Conservation (phyloP, 106 monocot species). For the Cymbidium sinense region DNA sequence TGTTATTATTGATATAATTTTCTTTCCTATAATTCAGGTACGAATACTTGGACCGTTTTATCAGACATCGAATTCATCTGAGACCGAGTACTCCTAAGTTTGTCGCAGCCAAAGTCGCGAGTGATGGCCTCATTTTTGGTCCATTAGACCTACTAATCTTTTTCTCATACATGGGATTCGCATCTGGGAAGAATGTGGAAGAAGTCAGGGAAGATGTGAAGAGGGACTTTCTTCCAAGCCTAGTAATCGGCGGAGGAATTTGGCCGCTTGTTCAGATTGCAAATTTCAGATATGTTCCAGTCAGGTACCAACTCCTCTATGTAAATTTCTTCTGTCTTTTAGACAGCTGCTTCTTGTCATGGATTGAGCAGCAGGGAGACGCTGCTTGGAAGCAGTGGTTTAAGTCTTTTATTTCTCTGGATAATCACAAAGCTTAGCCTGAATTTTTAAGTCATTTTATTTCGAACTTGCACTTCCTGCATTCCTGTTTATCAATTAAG, state of each 20-base stretch:
- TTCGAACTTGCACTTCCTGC: neutral
- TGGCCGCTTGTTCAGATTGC: constrained; percentile 87
- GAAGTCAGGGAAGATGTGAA: constrained; percentile 93
- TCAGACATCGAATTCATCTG: constrained; percentile 37
- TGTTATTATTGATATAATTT: no score
- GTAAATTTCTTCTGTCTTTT: constrained; percentile 92
- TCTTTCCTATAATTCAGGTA: constrained; percentile 43
- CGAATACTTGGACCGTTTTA: constrained; percentile 71
- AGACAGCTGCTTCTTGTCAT: constrained; percentile 91
- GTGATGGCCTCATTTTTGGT: constrained; percentile 77
- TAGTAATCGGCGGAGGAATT: constrained; percentile 49
- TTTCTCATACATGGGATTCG: constrained; percentile 90
- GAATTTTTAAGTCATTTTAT: constrained; percentile 9
- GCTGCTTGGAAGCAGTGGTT: constrained; percentile 98
- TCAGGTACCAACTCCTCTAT: constrained; percentile 89
- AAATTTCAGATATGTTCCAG: constrained; percentile 90
- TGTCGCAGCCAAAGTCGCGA: constrained; percentile 76
- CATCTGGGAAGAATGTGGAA: constrained; percentile 53
- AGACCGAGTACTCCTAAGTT: constrained; percentile 78
- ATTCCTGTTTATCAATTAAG: no score
- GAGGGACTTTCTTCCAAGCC: constrained; percentile 85
- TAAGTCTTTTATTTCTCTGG: constrained; percentile 35
- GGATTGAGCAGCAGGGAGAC: constrained; percentile 98
- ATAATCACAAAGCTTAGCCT: constrained; percentile 39
- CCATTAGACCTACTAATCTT: constrained; percentile 78